Base-by-base conservation (phyloP, 225 moss, liverwort and hornwort genomes). In the Pleurozium schreberi region DNA sequence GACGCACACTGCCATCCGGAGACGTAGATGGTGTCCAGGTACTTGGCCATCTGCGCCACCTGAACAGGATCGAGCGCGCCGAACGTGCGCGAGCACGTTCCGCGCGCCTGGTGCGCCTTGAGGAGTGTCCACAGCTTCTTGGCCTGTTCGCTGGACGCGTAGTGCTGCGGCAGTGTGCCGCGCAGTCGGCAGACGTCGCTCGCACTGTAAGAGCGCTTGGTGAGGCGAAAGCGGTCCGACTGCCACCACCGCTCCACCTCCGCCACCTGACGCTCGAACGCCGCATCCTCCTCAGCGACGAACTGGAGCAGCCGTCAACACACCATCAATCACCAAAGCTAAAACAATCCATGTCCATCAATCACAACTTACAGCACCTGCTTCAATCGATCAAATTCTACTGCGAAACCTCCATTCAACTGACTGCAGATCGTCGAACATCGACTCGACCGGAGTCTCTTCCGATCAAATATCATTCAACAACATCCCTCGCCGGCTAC, bases 1-100 rank as follows among this genome's bases (percentile, higher is more conserved):
- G 96, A 96, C 28, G 96, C 96, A 80, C 96, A 96, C 95, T 96
- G 96, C 96, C 96, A 96, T 11, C 96, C 96, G 6, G 96, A 96
- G 69, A 96, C 96, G 89, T 96, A 96, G 66, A 96, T 96, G 47
- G 95, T 93, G 89, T 96, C 95, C 5, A 96, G 89, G 93, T 95
- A 96, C 91, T 96, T 96, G 52, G 92, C 96, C 96, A 96, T 96
- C 93, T 95, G 96, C 40, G 93, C 91, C 5, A 95, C 96, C 84
- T 96, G 96, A 6, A 96, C 95, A 64, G 96, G 95, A 76, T 96
- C 96, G 36, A 96, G 75, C 23, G 95, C 94, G 50, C 96, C 96
- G 92, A 96, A 96, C 0, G 96, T 96, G 67, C 96, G 93, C 57
- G 96, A 96, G 91, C 93, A 94, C 21, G 95, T 90, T 84, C 93